These are phyloP conservation scores for Fusarium sp. DNA, from an alignment of 2,329 filamentous ascomycete species.

Conservation along the genomic window DNA sequence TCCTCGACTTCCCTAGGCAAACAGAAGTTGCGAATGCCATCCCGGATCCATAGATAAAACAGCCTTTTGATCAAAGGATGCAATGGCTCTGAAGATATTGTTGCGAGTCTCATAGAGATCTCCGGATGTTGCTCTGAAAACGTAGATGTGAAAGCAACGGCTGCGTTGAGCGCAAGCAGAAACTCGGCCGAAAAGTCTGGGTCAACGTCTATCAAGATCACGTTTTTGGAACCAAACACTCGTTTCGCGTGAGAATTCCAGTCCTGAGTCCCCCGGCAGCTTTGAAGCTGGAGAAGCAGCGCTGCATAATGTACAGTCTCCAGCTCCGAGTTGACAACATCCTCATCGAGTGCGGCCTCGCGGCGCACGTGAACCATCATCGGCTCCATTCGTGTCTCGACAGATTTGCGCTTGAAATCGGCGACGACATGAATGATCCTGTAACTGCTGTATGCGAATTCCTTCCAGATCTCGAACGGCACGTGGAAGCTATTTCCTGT, in stretches of 20 bases:
- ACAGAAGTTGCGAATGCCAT: background rate
- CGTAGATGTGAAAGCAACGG: background rate
- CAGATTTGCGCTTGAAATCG: background rate
- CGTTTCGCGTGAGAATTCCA: background rate
- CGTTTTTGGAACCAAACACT: background rate
- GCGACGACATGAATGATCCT: background rate
- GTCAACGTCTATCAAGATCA: background rate
- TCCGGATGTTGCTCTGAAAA: background rate
- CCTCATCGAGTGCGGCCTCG: no score
- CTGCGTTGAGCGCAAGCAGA: background rate
- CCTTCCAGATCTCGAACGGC: background rate
- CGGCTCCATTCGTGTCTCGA: background rate
- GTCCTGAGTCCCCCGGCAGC: background rate
- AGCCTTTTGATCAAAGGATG: background rate
- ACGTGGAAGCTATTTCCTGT: background rate
- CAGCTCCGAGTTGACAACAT: no score
- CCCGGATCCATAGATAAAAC: background rate
- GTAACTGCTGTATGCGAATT: background rate
- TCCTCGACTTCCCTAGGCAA: background rate
- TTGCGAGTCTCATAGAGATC: background rate
- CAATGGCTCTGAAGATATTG: background rate
- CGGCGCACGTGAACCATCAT: background rate
- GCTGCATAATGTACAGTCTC: no score
- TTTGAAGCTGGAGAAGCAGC: background rate
- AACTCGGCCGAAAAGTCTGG: background rate